phyloP scores from a whole-genome alignment of 306 rosid genomes.

The Cucumis cinereus region DNA sequence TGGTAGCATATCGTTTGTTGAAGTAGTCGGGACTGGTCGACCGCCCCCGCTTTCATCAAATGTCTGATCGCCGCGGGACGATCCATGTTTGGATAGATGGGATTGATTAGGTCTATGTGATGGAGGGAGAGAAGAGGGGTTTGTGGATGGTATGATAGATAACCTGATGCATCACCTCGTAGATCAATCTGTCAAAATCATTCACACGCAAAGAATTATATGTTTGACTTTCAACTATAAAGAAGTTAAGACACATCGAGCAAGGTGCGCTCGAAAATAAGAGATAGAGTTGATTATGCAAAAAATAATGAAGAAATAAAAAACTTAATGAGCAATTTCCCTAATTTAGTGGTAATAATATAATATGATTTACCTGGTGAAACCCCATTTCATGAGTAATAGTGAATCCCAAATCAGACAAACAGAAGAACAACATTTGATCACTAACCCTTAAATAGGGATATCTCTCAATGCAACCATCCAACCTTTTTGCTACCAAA shows the following conservation, averaged over 20 bases:
- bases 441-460: conserved; percentile 20
- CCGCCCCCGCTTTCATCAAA: conserved; percentile 24
- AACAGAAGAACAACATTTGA: conserved; percentile 22
- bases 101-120: conserved; percentile 31
- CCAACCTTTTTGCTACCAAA: conserved; percentile 11
- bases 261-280: no score
- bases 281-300: no score
- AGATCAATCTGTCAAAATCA: conserved; percentile 23
- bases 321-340: no score
- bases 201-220: background rate
- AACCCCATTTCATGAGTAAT: conserved; percentile 23
- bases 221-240: no score
- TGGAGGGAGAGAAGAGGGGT: conserved; percentile 31
- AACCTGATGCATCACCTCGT: conserved; percentile 24
- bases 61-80: conserved; percentile 25
- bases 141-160: conserved; percentile 30
- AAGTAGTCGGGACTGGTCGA: conserved; percentile 25
- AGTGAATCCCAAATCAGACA: conserved; percentile 30
- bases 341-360: no score
- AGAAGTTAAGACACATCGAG: no score
- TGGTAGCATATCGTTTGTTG: conserved; percentile 48
- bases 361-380: conserved; percentile 32
- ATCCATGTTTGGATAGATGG: conserved; percentile 34
- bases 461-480: conserved; percentile 29
- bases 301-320: no score